Base-by-base conservation (phyloP, 2,329 filamentous ascomycete genomes). In the Ceratocystis colombiana region DNA sequence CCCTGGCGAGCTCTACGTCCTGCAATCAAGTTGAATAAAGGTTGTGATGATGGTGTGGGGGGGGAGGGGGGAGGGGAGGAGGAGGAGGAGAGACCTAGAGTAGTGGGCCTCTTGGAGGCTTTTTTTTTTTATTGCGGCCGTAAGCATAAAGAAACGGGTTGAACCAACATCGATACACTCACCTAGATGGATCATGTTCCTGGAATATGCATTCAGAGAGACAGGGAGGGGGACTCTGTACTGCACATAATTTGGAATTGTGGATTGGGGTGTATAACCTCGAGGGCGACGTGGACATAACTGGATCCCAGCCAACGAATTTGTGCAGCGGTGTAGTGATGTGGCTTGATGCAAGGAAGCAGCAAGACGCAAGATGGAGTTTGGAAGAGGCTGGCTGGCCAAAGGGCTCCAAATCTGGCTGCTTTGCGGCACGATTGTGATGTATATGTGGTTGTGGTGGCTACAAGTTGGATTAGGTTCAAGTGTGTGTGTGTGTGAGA, bases 171-270 rank as follows among this genome's bases (percentile, higher is more conserved):
- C 55, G 12, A 33, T 22, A 59, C 28, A 8, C 55, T 59, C 55
- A 33, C 55, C 55, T 59, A 17, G 28, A 59, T 33, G 55, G 55
- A 59, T 59, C 28, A n/a, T 59, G 28, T 59, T 59, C 55, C 55
- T 59, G 55, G 55, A 8, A 20, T 17, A 33, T 59, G 55, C 55
- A 57, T 57, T 12, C 30, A n/a, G 0, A 25, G 6, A 30, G 12
- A 57, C 10, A 28, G 30, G 48, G n/a, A 22, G n/a, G 17, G 8
- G 17, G 7, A 12, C 50, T 30, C n/a, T 59, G 55, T 37, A 12
- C 28, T 59, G 17, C 28, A 30, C 55, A 59, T 20, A 59, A 59
- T 37, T 59, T 33, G 28, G 28, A 7, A 17, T 30, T 33, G 55
- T 33, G 12, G 25, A 8, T 30, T 53, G 20, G 48, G 25, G 20